Evolutionary conservation across 768 basidiomycete genomes (phyloP).

Genomic region (Neoboletus brunneissimus): DNA sequence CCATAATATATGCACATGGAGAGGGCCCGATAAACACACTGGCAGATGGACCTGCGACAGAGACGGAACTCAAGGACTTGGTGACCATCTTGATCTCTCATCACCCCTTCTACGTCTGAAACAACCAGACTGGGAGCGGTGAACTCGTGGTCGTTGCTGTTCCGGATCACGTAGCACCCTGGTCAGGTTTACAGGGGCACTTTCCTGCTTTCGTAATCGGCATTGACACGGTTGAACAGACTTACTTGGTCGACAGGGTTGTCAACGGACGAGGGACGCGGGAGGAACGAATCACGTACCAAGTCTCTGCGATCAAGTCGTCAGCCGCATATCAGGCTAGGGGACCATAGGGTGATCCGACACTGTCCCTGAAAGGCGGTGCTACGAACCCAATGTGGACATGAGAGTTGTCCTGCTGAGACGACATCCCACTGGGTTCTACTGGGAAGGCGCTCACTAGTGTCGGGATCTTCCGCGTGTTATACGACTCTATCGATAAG

Average conservation of each 20-base stretch:
- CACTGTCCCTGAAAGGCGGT: no score
- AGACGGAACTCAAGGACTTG: background rate
- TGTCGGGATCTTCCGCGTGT: no score
- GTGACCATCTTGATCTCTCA: background rate
- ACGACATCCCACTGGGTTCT: no score
- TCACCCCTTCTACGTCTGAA: background rate
- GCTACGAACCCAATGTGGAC: slow-evolving; percentile 53
- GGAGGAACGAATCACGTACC: slow-evolving; percentile 40
- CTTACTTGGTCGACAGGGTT: slow-evolving; percentile 41
- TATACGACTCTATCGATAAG: no score
- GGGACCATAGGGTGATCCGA: no score
- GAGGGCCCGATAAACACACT: background rate
- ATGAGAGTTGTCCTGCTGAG: no score
- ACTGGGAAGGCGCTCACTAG: no score
- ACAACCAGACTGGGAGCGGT: slow-evolving; percentile 49
- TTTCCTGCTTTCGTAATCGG: background rate
- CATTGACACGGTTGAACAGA: slow-evolving; percentile 32
- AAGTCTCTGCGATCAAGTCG: slow-evolving; percentile 74
- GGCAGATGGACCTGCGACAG: background rate
- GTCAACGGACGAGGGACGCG: slow-evolving; percentile 2
- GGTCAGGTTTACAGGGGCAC: slow-evolving; percentile 51
- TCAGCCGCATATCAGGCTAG: background rate
- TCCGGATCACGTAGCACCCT: slow-evolving; percentile 63
- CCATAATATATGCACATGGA: slow-evolving; percentile 12
- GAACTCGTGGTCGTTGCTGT: slow-evolving; percentile 64